A percentile compares a stretch with the other conserved stretches of the same genome.
These are phyloP conservation scores for Themeda triandra DNA, from an alignment of 176 grass and related monocot species.

Conservation along the genomic window DNA sequence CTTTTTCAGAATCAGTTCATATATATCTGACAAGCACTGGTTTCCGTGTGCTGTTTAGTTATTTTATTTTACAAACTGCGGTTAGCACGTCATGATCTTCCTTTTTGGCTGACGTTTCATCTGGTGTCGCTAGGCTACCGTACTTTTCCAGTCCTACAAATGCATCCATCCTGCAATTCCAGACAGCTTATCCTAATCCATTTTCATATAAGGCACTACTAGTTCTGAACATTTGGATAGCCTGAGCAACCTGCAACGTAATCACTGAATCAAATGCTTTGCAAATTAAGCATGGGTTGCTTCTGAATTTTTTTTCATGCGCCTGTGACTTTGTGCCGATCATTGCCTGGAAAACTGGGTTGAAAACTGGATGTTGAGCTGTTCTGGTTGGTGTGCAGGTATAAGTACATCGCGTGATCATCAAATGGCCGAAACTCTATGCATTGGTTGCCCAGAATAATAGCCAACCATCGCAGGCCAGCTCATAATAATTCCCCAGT, in stretches of 20 bases:
- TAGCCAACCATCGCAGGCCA: background rate
- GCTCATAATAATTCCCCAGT: slow-evolving; percentile 2
- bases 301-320: background rate
- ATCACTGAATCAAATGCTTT: background rate
- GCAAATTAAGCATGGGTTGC: background rate
- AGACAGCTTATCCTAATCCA: background rate
- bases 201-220: background rate
- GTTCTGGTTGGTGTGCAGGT: background rate
- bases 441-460: slow-evolving; percentile 2
- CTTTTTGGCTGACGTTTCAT: background rate
- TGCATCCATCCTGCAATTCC: background rate
- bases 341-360: background rate
- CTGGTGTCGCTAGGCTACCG: background rate
- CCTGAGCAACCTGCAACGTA: background rate
- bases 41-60: background rate
- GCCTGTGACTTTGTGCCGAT: background rate
- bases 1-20: background rate
- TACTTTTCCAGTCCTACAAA: background rate
- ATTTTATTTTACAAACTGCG: background rate
- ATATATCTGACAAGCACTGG: background rate
- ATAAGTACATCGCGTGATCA: background rate
- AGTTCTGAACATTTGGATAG: background rate
- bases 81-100: slow-evolving; percentile 14
- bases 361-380: background rate
- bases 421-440: background rate